Base-by-base conservation (phyloP, 768 basidiomycete genomes). In the Paxillus involutus region DNA sequence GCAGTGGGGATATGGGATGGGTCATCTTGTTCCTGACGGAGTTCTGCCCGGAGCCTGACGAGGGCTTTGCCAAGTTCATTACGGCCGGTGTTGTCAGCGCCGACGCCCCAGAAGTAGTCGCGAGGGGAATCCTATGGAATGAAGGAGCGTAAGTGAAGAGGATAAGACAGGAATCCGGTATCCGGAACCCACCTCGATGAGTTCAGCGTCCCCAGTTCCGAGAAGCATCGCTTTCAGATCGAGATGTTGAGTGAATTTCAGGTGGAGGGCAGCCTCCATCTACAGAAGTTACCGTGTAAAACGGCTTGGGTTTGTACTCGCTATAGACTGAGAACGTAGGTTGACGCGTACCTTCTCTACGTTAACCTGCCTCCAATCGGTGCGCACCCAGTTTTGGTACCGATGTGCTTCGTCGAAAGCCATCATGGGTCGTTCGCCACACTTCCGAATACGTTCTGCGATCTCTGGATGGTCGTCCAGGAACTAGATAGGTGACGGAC, bases 91-190 rank as follows among this genome's bases (percentile, higher is more conserved):
- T 78, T 72, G 65, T 90, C 84, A 37, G 79, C 74, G 6, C 88
- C 88, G 56, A 83, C 69, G n/a, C 88, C 88, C 87, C 88, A 90
- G 69, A 89, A 89, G 39, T 85, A 75, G 66, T 90, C 88, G 58
- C 82, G 85, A 54, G 84, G 83, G n/a, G 86, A 88, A 62, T 86
- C 80, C 86, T 88, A 57, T 30, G 10, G 21, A 4, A 16, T 48
- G 30, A 52, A 19, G n/a, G 10, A 13, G 19, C 14, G 16, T 40
- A 16, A 32, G 24, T 24, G 16, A 30, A n/a, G 19, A 49, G 47
- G 13, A 33, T 51, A 45, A 14, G 41, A 21, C 48, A 43, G 33
- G 35, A 56, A 10, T 45, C 55, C 33, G 24, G 62, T 33, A 55
- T 48, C 43, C 47, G 44, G 17, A 64, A 68, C 62, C 62, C 52